A percentile compares a stretch with the other conserved stretches of the same genome.
phyloP scores from a whole-genome alignment of 116 monocot species.

The Posidonia oceanica region DNA sequence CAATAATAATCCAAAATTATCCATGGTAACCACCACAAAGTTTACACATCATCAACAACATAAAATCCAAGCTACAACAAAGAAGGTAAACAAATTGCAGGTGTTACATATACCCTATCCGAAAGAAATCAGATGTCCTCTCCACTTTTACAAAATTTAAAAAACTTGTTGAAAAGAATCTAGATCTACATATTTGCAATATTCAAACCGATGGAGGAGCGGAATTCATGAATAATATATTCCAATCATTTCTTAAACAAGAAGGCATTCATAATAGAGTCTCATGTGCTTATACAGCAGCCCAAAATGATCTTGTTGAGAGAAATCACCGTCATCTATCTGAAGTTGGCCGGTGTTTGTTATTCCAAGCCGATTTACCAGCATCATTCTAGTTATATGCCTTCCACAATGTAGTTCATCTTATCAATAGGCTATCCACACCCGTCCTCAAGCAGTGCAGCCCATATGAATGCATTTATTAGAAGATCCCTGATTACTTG shows the following conservation, averaged over 20 bases:
- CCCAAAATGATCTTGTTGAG: background rate
- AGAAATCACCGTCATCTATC: background rate
- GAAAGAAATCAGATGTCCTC: background rate
- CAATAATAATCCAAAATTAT: too few species aligned
- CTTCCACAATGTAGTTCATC: background rate
- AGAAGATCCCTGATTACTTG: background rate
- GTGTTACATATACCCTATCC: background rate
- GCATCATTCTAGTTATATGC: background rate
- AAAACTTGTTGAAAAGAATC: background rate
- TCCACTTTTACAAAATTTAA: background rate
- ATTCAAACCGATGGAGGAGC: background rate
- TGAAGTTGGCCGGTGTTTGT: background rate
- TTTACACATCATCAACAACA: background rate
- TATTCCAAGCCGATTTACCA: background rate
- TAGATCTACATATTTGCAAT: background rate
- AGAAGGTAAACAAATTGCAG: too few species aligned
- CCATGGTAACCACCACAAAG: too few species aligned
- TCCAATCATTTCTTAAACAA: background rate
- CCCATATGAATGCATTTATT: background rate
- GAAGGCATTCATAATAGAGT: background rate
- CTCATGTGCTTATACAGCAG: fast-evolving
- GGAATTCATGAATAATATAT: background rate
- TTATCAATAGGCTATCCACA: background rate
- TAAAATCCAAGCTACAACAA: too few species aligned
- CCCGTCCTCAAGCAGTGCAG: background rate